Base-by-base conservation (phyloP, 768 basidiomycete species). In the Pleurotus eryngii region DNA sequence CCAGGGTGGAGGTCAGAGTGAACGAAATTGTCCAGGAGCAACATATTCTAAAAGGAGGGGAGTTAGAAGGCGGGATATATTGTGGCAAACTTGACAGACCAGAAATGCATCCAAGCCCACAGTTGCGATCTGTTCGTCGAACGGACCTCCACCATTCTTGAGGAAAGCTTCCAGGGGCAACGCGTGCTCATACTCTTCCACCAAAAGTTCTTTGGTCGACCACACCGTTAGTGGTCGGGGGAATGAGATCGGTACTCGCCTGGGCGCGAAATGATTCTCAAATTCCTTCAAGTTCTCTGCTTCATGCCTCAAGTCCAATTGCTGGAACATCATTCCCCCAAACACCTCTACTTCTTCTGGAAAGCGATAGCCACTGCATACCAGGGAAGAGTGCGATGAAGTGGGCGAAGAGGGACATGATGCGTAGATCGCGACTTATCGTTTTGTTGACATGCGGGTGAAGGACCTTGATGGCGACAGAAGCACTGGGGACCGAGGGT, bases 21-120 rank as follows among this genome's bases (percentile, higher is more conserved):
- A 8, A 96, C 94, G 71, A 97, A 99, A 71, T 99, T 98, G 72
- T 99, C 97, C 46, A 99, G 77, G 1, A 99, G 77, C 17, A 99
- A 84, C 97, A 99, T 99, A 74, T 98, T 94, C 93, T 98, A 64
- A 15, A 40, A 59, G 50, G 43, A 65, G 55, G 37, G 50, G 39
- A 42, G 14, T n/a, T 3, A 54, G 11, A 20, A 8, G 15, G 37
- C 11, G 24, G 35, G 4, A 18, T 9, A 42, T n/a, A 22, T 11
- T 6, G 5, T 17, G 4, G 42, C n/a, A 35, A 17, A 59, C 12
- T 38, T n/a, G 46, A 74, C 90, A 62, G 66, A 93, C 95, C 70
- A 99, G 69, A 72, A 98, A 99, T 1, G 95, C 95, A 70, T 98
- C 94, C 20, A 99, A 76, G 8, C 97, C 97, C 15, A 94, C 81